phyloP scores from a whole-genome alignment of 2,329 filamentous ascomycete species.

The Stemphylium lycopersici region DNA sequence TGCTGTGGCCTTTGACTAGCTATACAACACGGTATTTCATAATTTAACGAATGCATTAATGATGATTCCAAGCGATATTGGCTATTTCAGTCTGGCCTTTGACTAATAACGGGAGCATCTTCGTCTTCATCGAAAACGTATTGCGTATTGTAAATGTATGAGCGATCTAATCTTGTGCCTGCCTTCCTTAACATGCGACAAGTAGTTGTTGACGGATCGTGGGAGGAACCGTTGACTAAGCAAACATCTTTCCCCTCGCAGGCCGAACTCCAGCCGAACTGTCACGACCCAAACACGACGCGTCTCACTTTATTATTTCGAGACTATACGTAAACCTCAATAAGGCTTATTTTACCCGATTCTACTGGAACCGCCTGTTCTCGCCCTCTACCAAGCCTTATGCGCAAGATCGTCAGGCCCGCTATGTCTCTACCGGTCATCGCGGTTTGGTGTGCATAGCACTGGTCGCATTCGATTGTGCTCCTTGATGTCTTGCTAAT shows the following conservation, averaged over 20 bases:
- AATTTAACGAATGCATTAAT: background rate
- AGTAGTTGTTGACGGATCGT: too few relatives aligned
- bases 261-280: constrained; percentile 13
- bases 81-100: too few relatives aligned
- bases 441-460: background rate
- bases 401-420: constrained; percentile 5
- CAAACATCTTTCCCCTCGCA: background rate
- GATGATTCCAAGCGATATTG: background rate
- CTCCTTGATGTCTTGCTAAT: constrained; percentile 5
- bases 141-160: too few relatives aligned
- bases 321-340: constrained; percentile 1
- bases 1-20: constrained; percentile 12
- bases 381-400: constrained; percentile 8
- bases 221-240: background rate
- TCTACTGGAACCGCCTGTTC: constrained; percentile 4
- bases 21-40: background rate
- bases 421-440: constrained; percentile 1
- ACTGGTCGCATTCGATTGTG: constrained; percentile 1
- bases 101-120: too few relatives aligned
- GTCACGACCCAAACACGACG: constrained; percentile 20
- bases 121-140: too few relatives aligned
- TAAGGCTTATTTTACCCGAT: background rate
- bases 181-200: too few relatives aligned
- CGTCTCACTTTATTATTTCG: constrained; percentile 19
- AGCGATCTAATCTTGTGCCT: too few relatives aligned